Conservation (phyloP, 2,329 filamentous ascomycete genomes). For the Apiospora malaysiana region DNA sequence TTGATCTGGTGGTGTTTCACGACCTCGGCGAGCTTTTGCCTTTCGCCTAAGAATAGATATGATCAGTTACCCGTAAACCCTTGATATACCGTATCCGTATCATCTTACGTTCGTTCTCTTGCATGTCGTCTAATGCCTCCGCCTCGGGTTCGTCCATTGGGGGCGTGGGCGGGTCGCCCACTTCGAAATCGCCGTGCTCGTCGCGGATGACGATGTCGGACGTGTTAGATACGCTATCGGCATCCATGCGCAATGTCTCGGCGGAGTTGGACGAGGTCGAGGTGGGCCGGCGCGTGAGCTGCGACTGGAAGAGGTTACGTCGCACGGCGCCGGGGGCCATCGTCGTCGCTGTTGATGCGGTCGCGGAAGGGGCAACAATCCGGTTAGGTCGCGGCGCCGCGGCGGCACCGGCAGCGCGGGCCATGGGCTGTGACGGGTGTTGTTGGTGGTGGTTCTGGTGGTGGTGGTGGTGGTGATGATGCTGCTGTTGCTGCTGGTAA, state of each 20-base stretch:
- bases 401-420: not conserved
- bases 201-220: slow-evolving; percentile 68
- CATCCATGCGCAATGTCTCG: slow-evolving; percentile 53
- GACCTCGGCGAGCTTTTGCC: slow-evolving; percentile 64
- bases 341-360: not conserved
- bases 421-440: slow-evolving; percentile 10
- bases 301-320: slow-evolving; percentile 65
- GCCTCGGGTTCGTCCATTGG: slow-evolving; percentile 61
- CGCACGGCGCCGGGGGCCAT: slow-evolving; percentile 41
- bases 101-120: slow-evolving; percentile 60
- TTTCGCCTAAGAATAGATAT: slow-evolving; percentile 52
- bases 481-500: not conserved
- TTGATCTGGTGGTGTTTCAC: slow-evolving; percentile 66
- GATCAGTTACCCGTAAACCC: slow-evolving; percentile 2
- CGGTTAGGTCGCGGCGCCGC: not conserved
- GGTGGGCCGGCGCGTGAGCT: slow-evolving; percentile 63
- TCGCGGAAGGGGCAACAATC: not conserved
- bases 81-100: not conserved
- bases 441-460: slow-evolving; percentile 2
- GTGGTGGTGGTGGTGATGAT: not conserved
- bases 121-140: slow-evolving; percentile 61
- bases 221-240: slow-evolving; percentile 49
- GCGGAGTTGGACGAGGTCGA: slow-evolving; percentile 44
- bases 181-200: slow-evolving; percentile 65
- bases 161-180: slow-evolving; percentile 62